These are phyloP conservation scores for Coffea canephora DNA, from an alignment of 257 asterid species.

Conservation along the genomic window DNA sequence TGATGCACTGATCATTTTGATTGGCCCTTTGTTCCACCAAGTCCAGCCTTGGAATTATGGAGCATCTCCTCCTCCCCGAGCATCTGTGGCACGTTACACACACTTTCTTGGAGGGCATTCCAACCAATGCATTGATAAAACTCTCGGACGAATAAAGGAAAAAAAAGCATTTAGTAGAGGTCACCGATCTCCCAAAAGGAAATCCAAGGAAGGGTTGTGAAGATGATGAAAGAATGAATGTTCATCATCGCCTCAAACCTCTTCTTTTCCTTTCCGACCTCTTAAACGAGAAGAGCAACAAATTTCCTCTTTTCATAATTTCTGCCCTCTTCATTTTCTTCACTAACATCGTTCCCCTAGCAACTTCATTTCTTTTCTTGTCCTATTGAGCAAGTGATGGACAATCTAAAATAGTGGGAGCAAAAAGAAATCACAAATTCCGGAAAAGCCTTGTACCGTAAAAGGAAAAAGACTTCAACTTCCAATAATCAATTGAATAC, in stretches of 20 bases:
- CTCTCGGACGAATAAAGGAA: background rate
- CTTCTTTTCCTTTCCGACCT: background rate
- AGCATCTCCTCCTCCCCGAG: too few species aligned
- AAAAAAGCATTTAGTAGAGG: background rate
- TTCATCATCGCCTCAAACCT: background rate
- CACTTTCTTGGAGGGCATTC: background rate
- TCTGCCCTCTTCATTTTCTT: background rate
- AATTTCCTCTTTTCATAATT: background rate
- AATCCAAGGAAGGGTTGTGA: too few species aligned
- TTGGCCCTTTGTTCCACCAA: too few species aligned
- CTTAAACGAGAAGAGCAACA: background rate
- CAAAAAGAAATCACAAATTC: background rate
- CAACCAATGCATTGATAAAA: background rate
- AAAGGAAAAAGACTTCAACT: background rate
- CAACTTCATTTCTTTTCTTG: background rate
- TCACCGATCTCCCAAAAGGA: background rate
- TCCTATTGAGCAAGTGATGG: background rate
- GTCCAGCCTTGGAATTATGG: too few species aligned
- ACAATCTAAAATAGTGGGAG: too few species aligned
- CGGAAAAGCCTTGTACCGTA: background rate
- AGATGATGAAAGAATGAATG: too few species aligned
- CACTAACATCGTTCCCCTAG: background rate
- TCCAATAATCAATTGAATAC: slow-evolving; percentile 21
- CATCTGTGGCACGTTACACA: background rate
- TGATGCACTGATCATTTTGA: too few species aligned